Conservation (phyloP, 2,329 filamentous ascomycete genomes). For the Rutstroemia sp. region DNA sequence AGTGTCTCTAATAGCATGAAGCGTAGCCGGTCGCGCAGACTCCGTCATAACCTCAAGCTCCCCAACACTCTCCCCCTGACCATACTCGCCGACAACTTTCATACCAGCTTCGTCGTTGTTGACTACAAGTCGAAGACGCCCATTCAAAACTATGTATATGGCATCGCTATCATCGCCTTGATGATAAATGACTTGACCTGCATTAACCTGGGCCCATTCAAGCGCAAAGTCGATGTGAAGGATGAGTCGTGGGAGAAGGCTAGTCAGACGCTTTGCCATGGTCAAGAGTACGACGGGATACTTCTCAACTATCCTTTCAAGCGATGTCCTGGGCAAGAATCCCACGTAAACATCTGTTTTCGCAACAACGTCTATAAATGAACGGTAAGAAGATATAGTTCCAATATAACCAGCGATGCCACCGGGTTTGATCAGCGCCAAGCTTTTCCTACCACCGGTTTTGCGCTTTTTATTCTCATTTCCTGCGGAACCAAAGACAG, state of each 20-base stretch:
- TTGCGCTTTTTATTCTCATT: conserved; percentile 35
- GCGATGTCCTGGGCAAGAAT: conserved; percentile 75
- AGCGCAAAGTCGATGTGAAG: conserved; percentile 96
- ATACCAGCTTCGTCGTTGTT: conserved; percentile 76
- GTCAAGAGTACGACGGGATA: conserved; percentile 90
- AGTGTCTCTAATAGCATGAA: conserved; percentile 94
- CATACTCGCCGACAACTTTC: conserved; percentile 83
- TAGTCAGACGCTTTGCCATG: conserved; percentile 91
- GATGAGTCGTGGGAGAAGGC: conserved; percentile 78
- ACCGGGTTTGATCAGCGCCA: conserved; percentile 90
- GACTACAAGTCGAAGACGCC: conserved; percentile 75
- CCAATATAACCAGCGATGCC: conserved; percentile 92
- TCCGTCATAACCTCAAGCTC: conserved; percentile 97
- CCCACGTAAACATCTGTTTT: conserved; percentile 99
- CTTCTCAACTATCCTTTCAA: conserved; percentile 87
- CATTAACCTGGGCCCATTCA: conserved; percentile 96
- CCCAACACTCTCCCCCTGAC: conserved; percentile 94
- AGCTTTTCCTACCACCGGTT: conserved; percentile 54
- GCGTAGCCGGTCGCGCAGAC: conserved; percentile 77
- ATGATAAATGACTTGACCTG: conserved; percentile 90
- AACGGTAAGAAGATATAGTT: conserved; percentile 88
- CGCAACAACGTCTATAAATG: conserved; percentile 92
- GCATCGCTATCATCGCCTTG: conserved; percentile 94
- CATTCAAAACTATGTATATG: conserved; percentile 96
- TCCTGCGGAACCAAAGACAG: conserved; percentile 14